Evolutionary conservation across 1,284 basidiomycete species (phyloP), one percentile per base, ranked within the genome.

Genomic region (Austroboletus novae-zelandiae): DNA sequence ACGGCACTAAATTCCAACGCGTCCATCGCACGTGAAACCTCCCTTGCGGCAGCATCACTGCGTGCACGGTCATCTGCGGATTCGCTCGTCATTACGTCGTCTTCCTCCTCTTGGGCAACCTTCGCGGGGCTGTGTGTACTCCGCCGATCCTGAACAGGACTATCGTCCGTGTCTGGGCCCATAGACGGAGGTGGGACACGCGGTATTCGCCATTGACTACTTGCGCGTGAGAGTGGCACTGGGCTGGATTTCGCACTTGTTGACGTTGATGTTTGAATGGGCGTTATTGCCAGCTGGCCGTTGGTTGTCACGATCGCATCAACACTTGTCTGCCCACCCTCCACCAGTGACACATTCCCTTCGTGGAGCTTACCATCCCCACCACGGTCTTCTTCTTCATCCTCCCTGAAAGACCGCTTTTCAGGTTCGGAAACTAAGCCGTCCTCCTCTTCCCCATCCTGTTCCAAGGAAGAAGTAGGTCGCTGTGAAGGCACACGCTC

Each of bases 31-130:
- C 78, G 75, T 9, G 77, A 76, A 3, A 90, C 74, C 62, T 86
- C 84, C 15, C 81, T 75, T 4, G 84, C 84, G 18, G 82, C 86
- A 9, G 84, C 85, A 3, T 78, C 80, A 57, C 84, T 80, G 27
- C 79, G 71, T 8, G 73, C 72, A 2, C 65, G 56, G 52, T 76
- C 73, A 15, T 77, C 73, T 1, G 59, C 57, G 3, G 43, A 56
- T 43, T 62, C 62, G 5, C 51, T 53, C 14, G 49, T 57, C 17
- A 39, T 45, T 27, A 18, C 27, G 10, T 60, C 57, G 2, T 57
- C 50, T 0, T 47, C 43, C 6, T 60, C 54, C 34, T 41, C 54
- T 23, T 18, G 36, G 15, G n/a, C 27, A 42, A 37, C 43, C 8
- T 20, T n/a, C n/a, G 15, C 31, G 15, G 18, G 32, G 14, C 41